Base-by-base conservation (phyloP, 495 filamentous ascomycete genomes). In the Talaromyces ruber region DNA sequence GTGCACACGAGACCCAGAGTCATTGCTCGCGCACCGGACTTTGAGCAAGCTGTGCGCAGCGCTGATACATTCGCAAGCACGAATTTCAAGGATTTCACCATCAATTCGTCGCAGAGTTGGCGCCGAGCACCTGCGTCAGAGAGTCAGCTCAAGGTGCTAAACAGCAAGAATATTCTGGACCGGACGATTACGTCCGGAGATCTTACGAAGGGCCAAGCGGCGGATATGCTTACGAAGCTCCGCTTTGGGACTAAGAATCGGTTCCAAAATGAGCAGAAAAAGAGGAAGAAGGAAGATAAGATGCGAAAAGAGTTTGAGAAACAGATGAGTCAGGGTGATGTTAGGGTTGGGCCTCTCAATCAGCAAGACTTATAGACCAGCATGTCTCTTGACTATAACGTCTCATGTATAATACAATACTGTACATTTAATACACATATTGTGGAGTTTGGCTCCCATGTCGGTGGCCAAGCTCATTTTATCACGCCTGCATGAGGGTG, bases 221-320 rank as follows among this genome's bases (percentile, higher is more conserved):
- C 81, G 21, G 94, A 98, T 75, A 91, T 97, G 84, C 96, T 98
- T 63, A 95, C 89, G 2, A 96, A 96, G 69, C 66, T 97, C 62
- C 91, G 87, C 65, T 86, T 90, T 70, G 94, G 94, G 0, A 90
- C 89, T 9, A 84, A 84, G 66, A 88, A 88, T 11, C 80, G 83
- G 39, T 93, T 88, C 66, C 70, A 71, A 54, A 65, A 84, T 16
- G 75, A 81, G 68, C 75, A 74, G 61, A 69, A 68, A 60, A 71
- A 78, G 61, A 77, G 71, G 63, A 70, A 73, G 54, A 67, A 58
- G 34, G 61, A 68, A 32, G 70, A 76, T 53, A 79, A 74, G 45
- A 68, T 71, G 29, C 74, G 74, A 5, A 64, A 66, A 54, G 69
- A 60, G 52, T 63, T 66, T 34, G 70, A 69, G 64, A 65, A 76